These are phyloP conservation scores for Tephrocybe rancida DNA, from an alignment of 768 basidiomycete genomes.

Conservation along the genomic window DNA sequence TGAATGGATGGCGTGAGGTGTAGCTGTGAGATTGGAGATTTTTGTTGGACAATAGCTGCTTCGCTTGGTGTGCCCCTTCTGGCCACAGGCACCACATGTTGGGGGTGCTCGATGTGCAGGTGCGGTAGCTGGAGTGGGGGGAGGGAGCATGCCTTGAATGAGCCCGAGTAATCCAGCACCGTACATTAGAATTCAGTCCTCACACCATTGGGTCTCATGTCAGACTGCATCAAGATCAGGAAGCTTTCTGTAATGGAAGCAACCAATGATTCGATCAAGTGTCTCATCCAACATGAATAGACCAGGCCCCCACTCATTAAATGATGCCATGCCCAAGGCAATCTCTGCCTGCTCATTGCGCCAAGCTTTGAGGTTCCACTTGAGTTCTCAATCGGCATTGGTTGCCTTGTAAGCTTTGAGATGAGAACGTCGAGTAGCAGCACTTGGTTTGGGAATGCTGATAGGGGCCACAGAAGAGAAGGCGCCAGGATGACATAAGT, in stretches of 20 bases:
- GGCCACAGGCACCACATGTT: neutral
- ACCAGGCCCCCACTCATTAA: neutral
- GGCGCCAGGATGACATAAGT: too few relatives aligned
- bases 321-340: neutral
- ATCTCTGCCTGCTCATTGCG: neutral
- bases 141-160: too few relatives aligned
- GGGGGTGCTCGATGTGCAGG: slow-evolving; percentile 10
- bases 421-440: neutral
- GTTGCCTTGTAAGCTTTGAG: neutral
- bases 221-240: neutral
- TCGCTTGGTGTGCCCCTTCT: too few relatives aligned
- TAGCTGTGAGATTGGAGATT: too few relatives aligned
- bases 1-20: too few relatives aligned
- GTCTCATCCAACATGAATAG: slow-evolving; percentile 1
- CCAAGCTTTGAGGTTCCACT: neutral
- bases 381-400: neutral
- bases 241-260: neutral
- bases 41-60: too few relatives aligned
- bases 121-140: slow-evolving; percentile 10
- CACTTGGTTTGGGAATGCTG: neutral
- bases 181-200: neutral
- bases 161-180: neutral
- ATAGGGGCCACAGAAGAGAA: neutral
- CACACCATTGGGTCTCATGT: neutral
- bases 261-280: neutral